Evolutionary conservation across 2,329 filamentous ascomycete genomes (phyloP).

Genomic region (Thielaviopsis euricoi): DNA sequence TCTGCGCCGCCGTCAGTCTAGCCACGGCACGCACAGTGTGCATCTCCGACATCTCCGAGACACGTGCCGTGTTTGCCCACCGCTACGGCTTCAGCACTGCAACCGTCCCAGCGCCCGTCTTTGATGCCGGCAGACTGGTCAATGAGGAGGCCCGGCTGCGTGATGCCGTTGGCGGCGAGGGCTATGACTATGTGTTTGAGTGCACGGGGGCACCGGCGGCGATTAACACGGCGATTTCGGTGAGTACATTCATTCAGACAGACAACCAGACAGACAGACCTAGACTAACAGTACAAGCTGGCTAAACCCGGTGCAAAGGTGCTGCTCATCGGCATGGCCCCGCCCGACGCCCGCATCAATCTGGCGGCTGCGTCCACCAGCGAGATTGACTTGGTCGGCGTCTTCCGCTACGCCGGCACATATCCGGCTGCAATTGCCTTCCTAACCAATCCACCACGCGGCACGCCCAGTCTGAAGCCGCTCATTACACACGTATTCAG

Average conservation of each 20-base stretch:
- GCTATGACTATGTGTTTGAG: conserved; percentile 44
- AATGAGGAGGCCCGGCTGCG: conserved; percentile 36
- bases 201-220: conserved; percentile 67
- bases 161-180: conserved; percentile 27
- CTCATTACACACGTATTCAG: conserved; percentile 55
- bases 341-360: conserved; percentile 51
- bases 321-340: conserved; percentile 58
- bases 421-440: conserved; percentile 42
- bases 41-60: conserved; percentile 27
- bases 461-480: conserved; percentile 47
- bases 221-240: conserved; percentile 58
- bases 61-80: background rate
- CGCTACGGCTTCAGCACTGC: background rate
- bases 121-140: conserved; percentile 23
- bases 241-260: conserved; percentile 17
- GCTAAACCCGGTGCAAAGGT: conserved; percentile 52
- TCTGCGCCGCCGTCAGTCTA: conserved; percentile 41
- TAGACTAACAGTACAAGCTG: conserved; percentile 20
- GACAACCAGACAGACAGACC: background rate
- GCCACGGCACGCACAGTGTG: conserved; percentile 28
- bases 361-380: conserved; percentile 51
- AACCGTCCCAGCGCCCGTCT: background rate
- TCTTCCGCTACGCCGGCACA: conserved; percentile 61
- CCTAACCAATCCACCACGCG: conserved; percentile 28
- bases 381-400: conserved; percentile 55